Evolutionary conservation across 2,329 filamentous ascomycete genomes (phyloP).

Genomic region (Apiospora arundinis): DNA sequence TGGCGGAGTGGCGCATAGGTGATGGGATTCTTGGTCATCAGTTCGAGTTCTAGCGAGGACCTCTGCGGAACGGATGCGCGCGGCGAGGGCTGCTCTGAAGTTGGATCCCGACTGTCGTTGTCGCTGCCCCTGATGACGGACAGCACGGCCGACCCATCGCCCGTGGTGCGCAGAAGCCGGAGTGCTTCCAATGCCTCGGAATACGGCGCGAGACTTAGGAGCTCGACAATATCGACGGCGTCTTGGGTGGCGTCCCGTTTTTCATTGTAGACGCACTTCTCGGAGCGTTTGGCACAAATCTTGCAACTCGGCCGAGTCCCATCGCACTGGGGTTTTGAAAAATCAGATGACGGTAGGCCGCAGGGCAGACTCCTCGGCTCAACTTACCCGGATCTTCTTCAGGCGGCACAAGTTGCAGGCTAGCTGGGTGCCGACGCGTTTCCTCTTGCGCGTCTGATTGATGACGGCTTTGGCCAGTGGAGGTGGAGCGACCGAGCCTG

Average conservation of each 20-base stretch:
- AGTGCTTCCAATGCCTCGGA: background rate
- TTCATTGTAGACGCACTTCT: constrained; percentile 19
- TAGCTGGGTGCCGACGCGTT: constrained; percentile 7
- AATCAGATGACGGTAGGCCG: background rate
- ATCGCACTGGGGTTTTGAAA: constrained; percentile 20
- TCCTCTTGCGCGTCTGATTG: constrained; percentile 5
- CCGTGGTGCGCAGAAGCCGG: background rate
- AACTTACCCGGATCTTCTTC: constrained; percentile 21
- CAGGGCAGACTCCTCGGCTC: background rate
- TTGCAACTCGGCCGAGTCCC: constrained; percentile 6
- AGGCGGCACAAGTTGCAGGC: constrained; percentile 20
- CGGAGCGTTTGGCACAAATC: background rate
- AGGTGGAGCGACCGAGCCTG: background rate
- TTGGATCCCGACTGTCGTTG: background rate
- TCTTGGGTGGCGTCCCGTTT: constrained; percentile 5
- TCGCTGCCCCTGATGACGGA: background rate
- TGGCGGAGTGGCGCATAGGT: background rate
- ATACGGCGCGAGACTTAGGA: constrained; percentile 10
- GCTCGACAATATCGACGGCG: background rate
- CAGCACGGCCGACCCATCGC: background rate
- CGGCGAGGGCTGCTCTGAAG: background rate
- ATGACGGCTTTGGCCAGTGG: background rate
- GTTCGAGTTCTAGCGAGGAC: constrained; percentile 10
- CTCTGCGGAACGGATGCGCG: background rate
- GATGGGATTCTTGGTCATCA: constrained; percentile 16